Percentiles rank a stretch among this genome's conserved stretches.
These are phyloP conservation scores for Suillus bovinus DNA, from an alignment of 768 basidiomycete species.

Conservation along the genomic window DNA sequence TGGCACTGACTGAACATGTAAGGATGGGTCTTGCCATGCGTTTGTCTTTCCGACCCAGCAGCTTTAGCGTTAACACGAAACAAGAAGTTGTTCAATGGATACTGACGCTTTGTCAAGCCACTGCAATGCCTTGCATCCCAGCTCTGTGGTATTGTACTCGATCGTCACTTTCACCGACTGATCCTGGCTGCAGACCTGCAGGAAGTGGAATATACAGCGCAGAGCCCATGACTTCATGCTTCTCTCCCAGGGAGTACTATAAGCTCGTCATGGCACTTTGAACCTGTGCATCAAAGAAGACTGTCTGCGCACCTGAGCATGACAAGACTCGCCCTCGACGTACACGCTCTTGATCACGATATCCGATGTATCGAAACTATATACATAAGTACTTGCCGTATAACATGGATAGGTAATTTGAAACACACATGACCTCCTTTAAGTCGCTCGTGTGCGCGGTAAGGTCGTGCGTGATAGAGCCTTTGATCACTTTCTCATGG, in stretches of 20 bases:
- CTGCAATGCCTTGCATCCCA: conserved; percentile 71
- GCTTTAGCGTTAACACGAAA: neutral
- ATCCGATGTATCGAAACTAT: conserved; percentile 74
- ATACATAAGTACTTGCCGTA: neutral
- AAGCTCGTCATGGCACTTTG: neutral
- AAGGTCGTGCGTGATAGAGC: conserved; percentile 66
- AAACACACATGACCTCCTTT: conserved; percentile 58
- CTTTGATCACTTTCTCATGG: conserved; percentile 53
- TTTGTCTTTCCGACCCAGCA: conserved; percentile 53
- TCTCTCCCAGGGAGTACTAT: conserved; percentile 54
- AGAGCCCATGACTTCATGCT: conserved; percentile 76
- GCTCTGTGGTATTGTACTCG: conserved; percentile 71
- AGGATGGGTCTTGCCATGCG: conserved; percentile 80
- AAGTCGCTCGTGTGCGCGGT: conserved; percentile 53
- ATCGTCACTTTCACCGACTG: conserved; percentile 50
- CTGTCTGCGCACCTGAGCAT: conserved; percentile 41
- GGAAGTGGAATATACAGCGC: conserved; percentile 65
- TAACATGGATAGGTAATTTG: neutral
- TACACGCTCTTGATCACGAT: conserved; percentile 58
- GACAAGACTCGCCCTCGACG: conserved; percentile 51
- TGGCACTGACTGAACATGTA: conserved; percentile 94
- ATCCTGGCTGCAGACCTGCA: conserved; percentile 31
- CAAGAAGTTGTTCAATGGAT: neutral
- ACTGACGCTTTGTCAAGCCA: conserved; percentile 83
- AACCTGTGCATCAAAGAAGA: neutral